A percentile compares a stretch with the other conserved stretches of the same genome.
phyloP scores from a whole-genome alignment of 352 stramenopile species.

The Achlya hypogyna region DNA sequence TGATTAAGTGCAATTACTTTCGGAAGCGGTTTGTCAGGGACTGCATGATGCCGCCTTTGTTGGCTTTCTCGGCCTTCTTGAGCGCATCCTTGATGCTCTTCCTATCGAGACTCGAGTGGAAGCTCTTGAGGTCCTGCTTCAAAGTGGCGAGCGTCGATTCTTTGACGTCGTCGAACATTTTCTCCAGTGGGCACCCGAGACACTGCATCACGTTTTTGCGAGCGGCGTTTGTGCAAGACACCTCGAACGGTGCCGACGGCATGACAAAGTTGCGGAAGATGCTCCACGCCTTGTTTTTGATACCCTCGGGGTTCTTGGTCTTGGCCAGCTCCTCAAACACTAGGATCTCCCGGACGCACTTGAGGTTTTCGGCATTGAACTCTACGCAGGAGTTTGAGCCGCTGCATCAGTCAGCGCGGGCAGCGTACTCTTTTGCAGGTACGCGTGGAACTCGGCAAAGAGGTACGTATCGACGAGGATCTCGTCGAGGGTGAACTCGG shows the following conservation, averaged over 20 bases:
- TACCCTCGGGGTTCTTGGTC: slow-evolving; percentile 53
- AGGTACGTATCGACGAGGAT: slow-evolving; percentile 75
- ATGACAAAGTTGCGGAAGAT: slow-evolving; percentile 81
- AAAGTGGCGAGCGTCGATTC: slow-evolving; percentile 80
- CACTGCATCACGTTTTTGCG: slow-evolving; percentile 72
- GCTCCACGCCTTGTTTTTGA: slow-evolving; percentile 74
- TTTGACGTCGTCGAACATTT: slow-evolving; percentile 80
- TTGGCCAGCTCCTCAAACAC: slow-evolving; percentile 68
- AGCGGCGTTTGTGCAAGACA: slow-evolving; percentile 75
- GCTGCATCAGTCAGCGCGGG: slow-evolving; percentile 1
- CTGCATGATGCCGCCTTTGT: slow-evolving; percentile 15
- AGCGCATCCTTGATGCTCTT: slow-evolving; percentile 63
- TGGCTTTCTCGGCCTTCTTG: slow-evolving; percentile 19
- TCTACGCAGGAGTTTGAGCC: slow-evolving; percentile 28
- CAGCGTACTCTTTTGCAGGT: slow-evolving; percentile 70
- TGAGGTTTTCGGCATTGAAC: slow-evolving; percentile 80
- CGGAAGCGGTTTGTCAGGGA: slow-evolving; percentile 3
- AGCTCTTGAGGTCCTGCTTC: slow-evolving; percentile 77
- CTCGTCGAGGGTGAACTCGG: slow-evolving; percentile 67
- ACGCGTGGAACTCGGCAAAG: slow-evolving; percentile 77
- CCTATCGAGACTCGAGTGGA: slow-evolving; percentile 51
- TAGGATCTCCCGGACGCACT: slow-evolving; percentile 70
- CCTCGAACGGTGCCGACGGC: slow-evolving; percentile 57
- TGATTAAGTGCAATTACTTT: not conserved
- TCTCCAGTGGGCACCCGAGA: slow-evolving; percentile 66